Evolutionary conservation across 352 stramenopile genomes (phyloP), one percentile per base, ranked within the genome.

Genomic region (Thalassiosira oceanica): DNA sequence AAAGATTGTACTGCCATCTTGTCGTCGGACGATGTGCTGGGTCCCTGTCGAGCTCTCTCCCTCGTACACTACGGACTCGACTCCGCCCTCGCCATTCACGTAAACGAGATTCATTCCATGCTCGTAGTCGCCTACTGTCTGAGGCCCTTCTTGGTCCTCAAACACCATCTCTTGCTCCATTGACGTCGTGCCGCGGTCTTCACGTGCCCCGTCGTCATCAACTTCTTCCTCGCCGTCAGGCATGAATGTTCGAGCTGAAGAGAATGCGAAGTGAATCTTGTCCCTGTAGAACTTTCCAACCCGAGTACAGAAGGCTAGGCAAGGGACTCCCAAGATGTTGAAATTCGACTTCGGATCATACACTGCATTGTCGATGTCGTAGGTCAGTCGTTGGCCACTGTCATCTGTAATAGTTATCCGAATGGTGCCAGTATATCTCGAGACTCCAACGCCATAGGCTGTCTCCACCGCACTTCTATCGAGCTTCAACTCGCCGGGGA

Each of bases 291-390:
- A n/a, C n/a, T n/a, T n/a, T n/a, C n/a, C n/a, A n/a, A n/a, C n/a
- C n/a, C n/a, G n/a, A n/a, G n/a, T n/a, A n/a, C n/a, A n/a, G n/a
- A n/a, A n/a, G 10, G 21, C 29, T 13, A 74, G 44, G 16, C 13
- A 28, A 13, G 43, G 10, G n/a, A 74, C 48, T 27, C 44, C 27
- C 0, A 74, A 13, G 5, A 74, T 31, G 43, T 74, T 74, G 23
- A 57, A 42, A n/a, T 33, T 10, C 1, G 46, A 53, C n/a, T 53
- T 21, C 1, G 53, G 63, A 45, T 46, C 16, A 24, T 74, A 74
- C 2, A 63, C 11, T 0, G 20, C 28, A 57, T 31, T 42, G 11
- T 36, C 43, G 11, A 74, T 37, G 11, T 68, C 20, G 42, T 74
- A 74, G 1, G 21, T 36, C 4, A 8, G 16, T 8, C 23, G 26